These are phyloP conservation scores for Datura wrightii DNA, from an alignment of 257 asterid genomes.

Conservation along the genomic window DNA sequence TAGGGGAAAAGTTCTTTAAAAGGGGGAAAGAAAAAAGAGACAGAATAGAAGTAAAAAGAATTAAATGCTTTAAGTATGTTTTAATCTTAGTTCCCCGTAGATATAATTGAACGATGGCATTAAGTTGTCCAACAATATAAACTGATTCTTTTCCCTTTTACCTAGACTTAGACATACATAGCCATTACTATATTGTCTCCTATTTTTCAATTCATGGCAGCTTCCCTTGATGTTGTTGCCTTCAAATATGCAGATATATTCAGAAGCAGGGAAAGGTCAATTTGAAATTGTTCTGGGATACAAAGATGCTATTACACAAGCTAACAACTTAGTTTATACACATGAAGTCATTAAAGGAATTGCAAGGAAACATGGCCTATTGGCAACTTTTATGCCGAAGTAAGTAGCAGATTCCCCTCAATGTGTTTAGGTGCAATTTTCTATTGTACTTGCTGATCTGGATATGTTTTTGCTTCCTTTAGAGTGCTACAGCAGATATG, in stretches of 20 bases:
- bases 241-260: conserved; percentile 62
- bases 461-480: neutral
- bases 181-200: neutral
- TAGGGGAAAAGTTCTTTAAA: neutral
- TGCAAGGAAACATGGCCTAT: conserved; percentile 82
- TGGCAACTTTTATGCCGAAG: conserved; percentile 95
- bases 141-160: neutral
- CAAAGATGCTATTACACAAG: conserved; percentile 65
- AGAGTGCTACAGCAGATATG: neutral
- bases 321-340: conserved; percentile 73
- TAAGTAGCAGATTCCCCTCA: conserved; percentile 43
- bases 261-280: conserved; percentile 91
- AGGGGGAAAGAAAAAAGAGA: neutral
- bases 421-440: neutral
- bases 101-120: neutral
- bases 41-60: too few species aligned
- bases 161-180: neutral
- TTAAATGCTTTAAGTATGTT: neutral
- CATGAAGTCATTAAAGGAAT: conserved; percentile 81
- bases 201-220: neutral
- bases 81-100: neutral
- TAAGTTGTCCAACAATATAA: neutral
- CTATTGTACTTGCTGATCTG: neutral
- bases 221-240: conserved; percentile 17
- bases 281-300: conserved; percentile 78